Conservation (phyloP, 371 early-diverging fungal genomes). For the Nematocida sp. region DNA sequence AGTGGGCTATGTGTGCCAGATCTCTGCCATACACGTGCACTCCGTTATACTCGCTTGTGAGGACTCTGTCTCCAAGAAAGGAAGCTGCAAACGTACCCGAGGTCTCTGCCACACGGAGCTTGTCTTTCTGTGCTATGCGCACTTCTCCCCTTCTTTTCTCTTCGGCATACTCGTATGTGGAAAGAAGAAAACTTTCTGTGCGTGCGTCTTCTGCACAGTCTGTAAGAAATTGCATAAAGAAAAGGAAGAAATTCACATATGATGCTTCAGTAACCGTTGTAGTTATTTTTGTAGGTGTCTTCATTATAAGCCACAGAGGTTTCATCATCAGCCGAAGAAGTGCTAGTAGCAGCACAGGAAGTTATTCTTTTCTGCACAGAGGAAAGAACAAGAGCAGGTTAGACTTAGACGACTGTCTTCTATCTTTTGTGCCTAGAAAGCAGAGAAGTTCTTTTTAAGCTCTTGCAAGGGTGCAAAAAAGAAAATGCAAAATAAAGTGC, state of each 20-base stretch:
- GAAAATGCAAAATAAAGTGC: too few species aligned
- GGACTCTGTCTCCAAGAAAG: neutral
- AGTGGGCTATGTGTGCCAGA: neutral
- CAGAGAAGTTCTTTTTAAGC: too few species aligned
- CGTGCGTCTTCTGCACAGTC: too few species aligned
- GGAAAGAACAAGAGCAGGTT: too few species aligned
- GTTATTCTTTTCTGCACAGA: neutral
- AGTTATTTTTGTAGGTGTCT: conserved; percentile 44
- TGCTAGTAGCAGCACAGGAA: neutral
- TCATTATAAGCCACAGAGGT: conserved; percentile 28
- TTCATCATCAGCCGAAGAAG: conserved; percentile 43
- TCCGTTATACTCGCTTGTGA: conserved; percentile 3
- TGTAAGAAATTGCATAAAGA: conserved; percentile 21
- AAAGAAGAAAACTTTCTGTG: too few species aligned
- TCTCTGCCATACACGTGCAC: neutral
- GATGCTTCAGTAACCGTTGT: conserved; percentile 54
- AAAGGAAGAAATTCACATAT: conserved; percentile 8
- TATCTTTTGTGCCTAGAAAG: too few species aligned
- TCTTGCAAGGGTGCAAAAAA: too few species aligned
- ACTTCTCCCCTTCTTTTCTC: neutral
- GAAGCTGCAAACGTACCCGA: conserved; percentile 24
- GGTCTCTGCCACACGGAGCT: neutral
- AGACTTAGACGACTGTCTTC: too few species aligned
- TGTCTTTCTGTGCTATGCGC: neutral
- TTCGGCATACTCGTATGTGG: conserved; percentile 10